These are phyloP conservation scores for Aspergillus transmontanensis DNA, from an alignment of 2,329 filamentous ascomycete genomes.

Conservation along the genomic window DNA sequence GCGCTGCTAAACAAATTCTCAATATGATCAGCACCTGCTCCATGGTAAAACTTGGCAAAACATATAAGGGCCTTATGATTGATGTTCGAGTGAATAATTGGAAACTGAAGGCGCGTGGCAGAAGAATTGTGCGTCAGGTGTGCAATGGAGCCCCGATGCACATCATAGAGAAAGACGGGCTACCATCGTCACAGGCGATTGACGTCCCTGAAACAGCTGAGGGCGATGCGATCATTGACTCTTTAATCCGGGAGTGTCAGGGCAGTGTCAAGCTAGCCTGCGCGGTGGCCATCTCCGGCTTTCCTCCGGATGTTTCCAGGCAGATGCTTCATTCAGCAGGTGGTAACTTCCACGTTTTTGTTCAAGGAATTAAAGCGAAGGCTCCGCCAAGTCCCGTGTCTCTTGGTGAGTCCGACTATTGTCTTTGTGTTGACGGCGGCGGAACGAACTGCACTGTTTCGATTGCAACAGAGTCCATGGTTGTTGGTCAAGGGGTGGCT, in stretches of 20 bases:
- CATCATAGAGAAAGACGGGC: conserved; percentile 28
- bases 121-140: neutral
- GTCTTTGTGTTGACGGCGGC: conserved; percentile 47
- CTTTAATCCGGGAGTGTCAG: conserved; percentile 29
- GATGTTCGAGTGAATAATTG: neutral
- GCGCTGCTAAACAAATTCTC: conserved; percentile 48
- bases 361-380: conserved; percentile 12
- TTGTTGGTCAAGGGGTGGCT: conserved; percentile 31
- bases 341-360: conserved; percentile 24
- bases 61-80: conserved; percentile 41
- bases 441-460: conserved; percentile 48
- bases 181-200: neutral
- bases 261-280: conserved; percentile 39
- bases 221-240: conserved; percentile 31
- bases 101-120: neutral
- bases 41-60: conserved; percentile 47
- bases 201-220: conserved; percentile 9
- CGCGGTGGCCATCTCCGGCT: conserved; percentile 29
- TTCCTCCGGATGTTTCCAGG: conserved; percentile 27
- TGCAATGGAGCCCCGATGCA: conserved; percentile 38
- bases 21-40: conserved; percentile 50
- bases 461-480: conserved; percentile 29
- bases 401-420: neutral
- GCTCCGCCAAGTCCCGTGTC: neutral
- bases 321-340: conserved; percentile 23